Evolutionary conservation across 1,284 basidiomycete species (phyloP).

Genomic region (Ceratobasidium sp.): DNA sequence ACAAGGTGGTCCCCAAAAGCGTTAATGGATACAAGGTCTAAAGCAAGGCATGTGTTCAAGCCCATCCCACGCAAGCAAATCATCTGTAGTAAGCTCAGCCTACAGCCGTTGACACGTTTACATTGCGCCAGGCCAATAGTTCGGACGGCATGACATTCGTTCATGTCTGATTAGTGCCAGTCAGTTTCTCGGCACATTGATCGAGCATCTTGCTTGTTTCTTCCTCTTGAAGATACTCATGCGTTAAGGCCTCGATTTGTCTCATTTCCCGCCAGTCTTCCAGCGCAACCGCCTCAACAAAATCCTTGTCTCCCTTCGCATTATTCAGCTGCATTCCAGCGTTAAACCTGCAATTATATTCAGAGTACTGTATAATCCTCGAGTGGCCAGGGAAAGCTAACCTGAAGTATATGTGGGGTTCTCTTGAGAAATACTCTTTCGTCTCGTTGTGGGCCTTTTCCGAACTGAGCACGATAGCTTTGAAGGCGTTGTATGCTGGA

Average conservation of each 20-base stretch:
- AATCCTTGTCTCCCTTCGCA: constrained; percentile 18
- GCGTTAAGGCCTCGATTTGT: constrained; percentile 7
- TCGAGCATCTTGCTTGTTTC: background rate
- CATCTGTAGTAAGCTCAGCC: background rate
- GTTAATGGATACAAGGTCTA: background rate
- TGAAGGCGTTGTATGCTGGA: constrained; percentile 30
- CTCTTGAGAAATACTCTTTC: constrained; percentile 12
- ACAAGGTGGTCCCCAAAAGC: background rate
- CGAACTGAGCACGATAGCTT: constrained; percentile 17
- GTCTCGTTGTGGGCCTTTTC: constrained; percentile 21
- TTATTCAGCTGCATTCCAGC: constrained; percentile 16
- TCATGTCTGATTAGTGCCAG: background rate
- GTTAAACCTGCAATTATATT: constrained; percentile 15
- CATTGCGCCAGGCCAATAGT: background rate
- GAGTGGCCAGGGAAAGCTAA: background rate
- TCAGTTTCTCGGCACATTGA: constrained; percentile 1
- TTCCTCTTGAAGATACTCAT: constrained; percentile 15
- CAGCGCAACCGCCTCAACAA: constrained; percentile 18
- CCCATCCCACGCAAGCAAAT: no score
- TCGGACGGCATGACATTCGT: background rate
- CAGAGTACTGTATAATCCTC: no score
- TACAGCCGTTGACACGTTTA: background rate
- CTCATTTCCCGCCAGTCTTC: constrained; percentile 40
- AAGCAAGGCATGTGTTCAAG: background rate
- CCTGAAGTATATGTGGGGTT: constrained; percentile 22